phyloP scores from a whole-genome alignment of 306 rosid genomes.

The Prunus dulcis region DNA sequence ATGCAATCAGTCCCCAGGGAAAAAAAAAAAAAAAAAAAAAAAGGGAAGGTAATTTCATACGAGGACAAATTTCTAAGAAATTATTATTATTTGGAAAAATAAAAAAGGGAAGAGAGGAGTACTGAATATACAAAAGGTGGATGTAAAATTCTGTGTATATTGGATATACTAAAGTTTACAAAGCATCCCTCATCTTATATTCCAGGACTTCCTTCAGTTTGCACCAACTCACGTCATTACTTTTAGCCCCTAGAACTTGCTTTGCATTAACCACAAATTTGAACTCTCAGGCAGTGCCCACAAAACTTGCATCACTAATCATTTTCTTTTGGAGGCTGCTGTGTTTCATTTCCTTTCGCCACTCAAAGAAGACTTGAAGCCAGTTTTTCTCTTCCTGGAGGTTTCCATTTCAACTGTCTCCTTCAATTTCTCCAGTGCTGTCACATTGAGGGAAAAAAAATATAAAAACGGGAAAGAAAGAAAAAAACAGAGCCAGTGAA shows the following conservation, averaged over 20 bases:
- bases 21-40: too few relatives aligned
- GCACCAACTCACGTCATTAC: not conserved
- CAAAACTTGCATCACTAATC: slow-evolving; percentile 1
- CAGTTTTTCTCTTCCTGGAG: slow-evolving; percentile 44
- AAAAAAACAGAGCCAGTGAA: slow-evolving; percentile 10
- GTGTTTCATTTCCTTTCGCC: slow-evolving; percentile 21
- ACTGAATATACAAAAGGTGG: too few relatives aligned
- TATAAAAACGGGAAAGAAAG: not conserved
- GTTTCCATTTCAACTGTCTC: slow-evolving; percentile 49
- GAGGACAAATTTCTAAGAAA: too few relatives aligned
- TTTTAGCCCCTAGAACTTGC: not conserved
- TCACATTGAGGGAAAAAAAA: slow-evolving; percentile 6
- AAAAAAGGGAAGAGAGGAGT: too few relatives aligned
- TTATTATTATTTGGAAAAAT: too few relatives aligned
- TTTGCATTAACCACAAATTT: not conserved
- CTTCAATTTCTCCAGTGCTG: slow-evolving; percentile 68
- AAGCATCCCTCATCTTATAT: too few relatives aligned
- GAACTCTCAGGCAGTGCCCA: not conserved
- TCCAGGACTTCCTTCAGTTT: not conserved
- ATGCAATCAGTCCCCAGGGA: too few relatives aligned
- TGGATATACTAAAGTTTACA: too few relatives aligned
- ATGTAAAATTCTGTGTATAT: too few relatives aligned
- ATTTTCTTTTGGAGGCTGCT: slow-evolving; percentile 13
- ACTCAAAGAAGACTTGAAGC: slow-evolving; percentile 29
- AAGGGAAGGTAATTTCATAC: too few relatives aligned